These are phyloP conservation scores for Edaphochlamys debaryana DNA, from an alignment of 139 green algal species.

Conservation along the genomic window DNA sequence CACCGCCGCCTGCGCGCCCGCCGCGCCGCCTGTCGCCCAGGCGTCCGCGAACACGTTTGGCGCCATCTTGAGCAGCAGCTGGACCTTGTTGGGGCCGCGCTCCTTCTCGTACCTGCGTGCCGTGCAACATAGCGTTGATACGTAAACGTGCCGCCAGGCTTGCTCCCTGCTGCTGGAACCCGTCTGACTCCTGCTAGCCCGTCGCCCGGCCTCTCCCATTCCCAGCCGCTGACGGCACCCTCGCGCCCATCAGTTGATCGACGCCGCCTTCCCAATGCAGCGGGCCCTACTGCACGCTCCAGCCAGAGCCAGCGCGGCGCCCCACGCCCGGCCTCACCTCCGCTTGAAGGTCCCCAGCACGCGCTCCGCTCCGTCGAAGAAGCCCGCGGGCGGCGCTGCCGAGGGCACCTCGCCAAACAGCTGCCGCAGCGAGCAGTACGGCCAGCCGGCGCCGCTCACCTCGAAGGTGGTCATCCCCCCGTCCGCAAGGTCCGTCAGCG, in stretches of 20 bases:
- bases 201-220: no score
- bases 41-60: constrained; percentile 58
- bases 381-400: not conserved
- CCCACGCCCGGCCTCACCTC: constrained; percentile 41
- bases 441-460: constrained; percentile 53
- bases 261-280: no score
- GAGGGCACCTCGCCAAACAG: constrained; percentile 50
- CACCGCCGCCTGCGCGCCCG: constrained; percentile 22
- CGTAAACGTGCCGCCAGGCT: no score
- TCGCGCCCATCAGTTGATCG: no score
- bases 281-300: no score
- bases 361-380: constrained; percentile 58
- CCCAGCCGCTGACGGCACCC: no score
- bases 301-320: no score
- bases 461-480: constrained; percentile 66
- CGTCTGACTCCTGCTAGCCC: no score
- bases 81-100: constrained; percentile 51
- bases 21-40: constrained; percentile 29
- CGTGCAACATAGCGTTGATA: no score
- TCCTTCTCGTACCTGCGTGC: constrained; percentile 64
- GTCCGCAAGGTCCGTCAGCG: constrained; percentile 64
- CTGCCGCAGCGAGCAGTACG: constrained; percentile 44
- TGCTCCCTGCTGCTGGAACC: no score
- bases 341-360: constrained; percentile 67
- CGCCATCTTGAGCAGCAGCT: constrained; percentile 55